Conservation (phyloP, 768 basidiomycete genomes). For the Candolleomyces aberdarensis region DNA sequence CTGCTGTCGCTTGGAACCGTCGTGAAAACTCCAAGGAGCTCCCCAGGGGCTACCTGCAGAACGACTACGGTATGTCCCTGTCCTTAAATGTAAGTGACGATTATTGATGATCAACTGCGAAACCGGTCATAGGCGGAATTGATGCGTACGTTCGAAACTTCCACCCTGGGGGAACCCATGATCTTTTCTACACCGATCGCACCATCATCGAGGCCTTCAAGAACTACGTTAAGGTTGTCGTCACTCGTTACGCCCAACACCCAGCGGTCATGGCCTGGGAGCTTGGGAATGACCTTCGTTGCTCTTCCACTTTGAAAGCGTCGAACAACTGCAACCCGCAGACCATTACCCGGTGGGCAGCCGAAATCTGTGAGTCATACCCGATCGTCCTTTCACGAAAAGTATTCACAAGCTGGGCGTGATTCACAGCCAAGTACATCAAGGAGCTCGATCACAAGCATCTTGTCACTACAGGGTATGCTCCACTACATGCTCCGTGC, state of each 20-base stretch:
- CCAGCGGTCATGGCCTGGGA: too few relatives aligned
- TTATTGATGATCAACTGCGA: neutral
- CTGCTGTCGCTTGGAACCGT: slow-evolving; percentile 12
- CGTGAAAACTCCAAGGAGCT: slow-evolving; percentile 10
- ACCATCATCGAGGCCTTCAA: slow-evolving; percentile 29
- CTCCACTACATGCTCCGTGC: neutral
- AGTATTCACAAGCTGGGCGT: neutral
- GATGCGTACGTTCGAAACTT: slow-evolving; percentile 33
- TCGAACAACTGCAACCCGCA: slow-evolving; percentile 20
- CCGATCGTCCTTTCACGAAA: neutral
- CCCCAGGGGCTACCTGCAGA: slow-evolving; percentile 26
- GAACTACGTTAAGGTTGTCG: slow-evolving; percentile 21
- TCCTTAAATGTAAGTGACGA: neutral
- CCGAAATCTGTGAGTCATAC: slow-evolving; percentile 21
- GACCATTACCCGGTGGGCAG: slow-evolving; percentile 27
- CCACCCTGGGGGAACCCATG: slow-evolving; percentile 25
- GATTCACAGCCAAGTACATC: slow-evolving; percentile 17
- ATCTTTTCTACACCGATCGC: slow-evolving; percentile 35
- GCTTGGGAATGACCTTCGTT: too few relatives aligned
- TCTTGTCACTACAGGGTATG: slow-evolving; percentile 32
- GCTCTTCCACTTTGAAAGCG: neutral
- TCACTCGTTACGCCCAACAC: too few relatives aligned
- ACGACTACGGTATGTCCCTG: slow-evolving; percentile 21
- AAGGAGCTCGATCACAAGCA: slow-evolving; percentile 33
- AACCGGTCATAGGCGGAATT: slow-evolving; percentile 28